Evolutionary conservation across 2,329 filamentous ascomycete genomes (phyloP).

Genomic region (Talaromyces sp.): DNA sequence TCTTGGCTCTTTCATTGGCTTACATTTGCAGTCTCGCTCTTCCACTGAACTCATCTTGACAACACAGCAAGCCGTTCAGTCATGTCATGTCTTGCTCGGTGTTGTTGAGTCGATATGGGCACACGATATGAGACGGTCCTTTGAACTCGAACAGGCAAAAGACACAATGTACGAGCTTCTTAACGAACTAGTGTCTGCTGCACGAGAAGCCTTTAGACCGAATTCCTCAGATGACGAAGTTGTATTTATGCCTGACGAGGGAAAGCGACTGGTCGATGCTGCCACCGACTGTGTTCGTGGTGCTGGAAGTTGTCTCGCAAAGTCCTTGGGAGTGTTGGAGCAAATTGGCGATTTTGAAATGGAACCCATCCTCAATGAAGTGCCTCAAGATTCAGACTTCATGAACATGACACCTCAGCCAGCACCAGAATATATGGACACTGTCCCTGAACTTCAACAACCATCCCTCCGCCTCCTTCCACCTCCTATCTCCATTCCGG

Average conservation of each 20-base stretch:
- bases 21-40: constrained; percentile 89
- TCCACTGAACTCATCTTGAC: constrained; percentile 75
- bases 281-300: constrained; percentile 85
- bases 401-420: constrained; percentile 19
- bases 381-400: constrained; percentile 10
- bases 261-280: constrained; percentile 67
- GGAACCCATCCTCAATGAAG: constrained; percentile 51
- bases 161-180: constrained; percentile 75
- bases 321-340: constrained; percentile 79
- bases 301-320: constrained; percentile 85
- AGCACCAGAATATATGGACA: constrained; percentile 6
- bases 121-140: constrained; percentile 65
- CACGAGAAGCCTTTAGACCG: constrained; percentile 69
- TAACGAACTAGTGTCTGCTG: constrained; percentile 72
- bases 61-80: constrained; percentile 76
- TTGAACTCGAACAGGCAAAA: constrained; percentile 63
- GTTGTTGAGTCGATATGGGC: constrained; percentile 79
- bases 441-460: constrained; percentile 18
- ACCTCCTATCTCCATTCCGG: constrained; percentile 42
- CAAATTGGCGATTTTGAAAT: constrained; percentile 87
- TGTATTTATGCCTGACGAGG: constrained; percentile 74
- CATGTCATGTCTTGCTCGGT: constrained; percentile 71
- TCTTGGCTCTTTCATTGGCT: constrained; percentile 87
- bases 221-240: constrained; percentile 67
- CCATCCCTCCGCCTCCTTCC: constrained; percentile 38